Evolutionary conservation across 2,329 filamentous ascomycete genomes (phyloP).

Genomic region (Colletotrichum kahawae): DNA sequence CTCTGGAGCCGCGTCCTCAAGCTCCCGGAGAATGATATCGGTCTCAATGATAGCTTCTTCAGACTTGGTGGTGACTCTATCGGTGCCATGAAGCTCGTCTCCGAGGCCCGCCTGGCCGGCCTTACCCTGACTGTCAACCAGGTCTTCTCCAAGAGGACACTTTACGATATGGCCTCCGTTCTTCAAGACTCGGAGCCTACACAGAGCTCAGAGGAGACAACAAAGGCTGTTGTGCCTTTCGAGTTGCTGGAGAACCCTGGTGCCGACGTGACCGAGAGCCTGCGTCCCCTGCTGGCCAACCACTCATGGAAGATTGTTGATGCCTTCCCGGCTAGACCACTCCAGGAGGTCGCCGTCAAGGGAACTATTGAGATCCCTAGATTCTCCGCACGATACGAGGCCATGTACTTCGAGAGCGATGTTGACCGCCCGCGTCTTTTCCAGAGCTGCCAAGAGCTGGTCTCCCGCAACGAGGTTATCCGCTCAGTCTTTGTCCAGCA

Average conservation of each 20-base stretch:
- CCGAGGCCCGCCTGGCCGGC: conserved; percentile 53
- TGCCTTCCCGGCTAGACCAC: conserved; percentile 61
- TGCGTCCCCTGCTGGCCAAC: conserved; percentile 57
- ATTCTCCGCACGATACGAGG: conserved; percentile 67
- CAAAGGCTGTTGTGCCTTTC: conserved; percentile 49
- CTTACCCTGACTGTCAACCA: conserved; percentile 58
- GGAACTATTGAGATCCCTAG: conserved; percentile 63
- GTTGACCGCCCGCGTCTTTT: conserved; percentile 56
- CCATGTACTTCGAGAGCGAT: conserved; percentile 62
- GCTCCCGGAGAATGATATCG: conserved; percentile 50
- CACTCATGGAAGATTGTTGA: conserved; percentile 57
- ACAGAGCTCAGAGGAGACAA: conserved; percentile 1
- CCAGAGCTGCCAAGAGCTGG: conserved; percentile 57
- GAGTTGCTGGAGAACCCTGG: conserved; percentile 54
- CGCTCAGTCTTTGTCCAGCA: conserved; percentile 68
- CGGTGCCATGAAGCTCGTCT: conserved; percentile 65
- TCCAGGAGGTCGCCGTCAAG: conserved; percentile 64
- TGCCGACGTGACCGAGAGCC: conserved; percentile 35
- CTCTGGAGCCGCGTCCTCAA: conserved; percentile 55
- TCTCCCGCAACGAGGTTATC: conserved; percentile 66
- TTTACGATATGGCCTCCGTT: conserved; percentile 58
- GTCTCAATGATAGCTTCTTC: conserved; percentile 64
- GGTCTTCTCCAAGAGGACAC: conserved; percentile 54
- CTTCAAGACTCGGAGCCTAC: conserved; percentile 41
- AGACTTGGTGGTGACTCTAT: conserved; percentile 65